Conservation (phyloP, 2,329 filamentous ascomycete genomes). For the Aspergillus oerlinghausenensis region DNA sequence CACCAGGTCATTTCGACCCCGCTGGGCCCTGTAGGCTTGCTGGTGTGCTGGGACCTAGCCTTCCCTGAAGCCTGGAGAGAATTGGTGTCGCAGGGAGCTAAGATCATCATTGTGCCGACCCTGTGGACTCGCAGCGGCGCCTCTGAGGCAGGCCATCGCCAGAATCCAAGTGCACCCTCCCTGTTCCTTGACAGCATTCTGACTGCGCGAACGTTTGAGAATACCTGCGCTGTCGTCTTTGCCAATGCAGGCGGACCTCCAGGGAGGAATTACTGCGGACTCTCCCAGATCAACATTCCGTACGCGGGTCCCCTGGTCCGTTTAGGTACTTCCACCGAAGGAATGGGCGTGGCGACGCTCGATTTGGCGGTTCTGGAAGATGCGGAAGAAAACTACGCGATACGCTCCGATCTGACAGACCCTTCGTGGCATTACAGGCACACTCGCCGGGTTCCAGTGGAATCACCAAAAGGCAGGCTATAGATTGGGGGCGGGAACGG, state of each 20-base stretch:
- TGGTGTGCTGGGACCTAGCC: slow-evolving; percentile 56
- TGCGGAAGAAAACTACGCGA: slow-evolving; percentile 46
- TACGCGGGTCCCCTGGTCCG: slow-evolving; percentile 47
- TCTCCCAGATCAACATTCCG: slow-evolving; percentile 51
- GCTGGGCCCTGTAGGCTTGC: slow-evolving; percentile 49
- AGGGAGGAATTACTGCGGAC: slow-evolving; percentile 48
- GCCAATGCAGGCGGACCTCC: slow-evolving; percentile 52
- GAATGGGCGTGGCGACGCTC: slow-evolving; percentile 50
- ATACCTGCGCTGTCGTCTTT: slow-evolving; percentile 53
- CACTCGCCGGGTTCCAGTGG: background rate
- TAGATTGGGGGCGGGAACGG: background rate
- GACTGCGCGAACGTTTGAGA: slow-evolving; percentile 52
- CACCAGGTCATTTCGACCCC: slow-evolving; percentile 35
- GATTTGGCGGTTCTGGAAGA: slow-evolving; percentile 38
- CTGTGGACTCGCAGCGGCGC: slow-evolving; percentile 49
- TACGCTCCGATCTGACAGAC: slow-evolving; percentile 20
- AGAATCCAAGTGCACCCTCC: slow-evolving; percentile 47
- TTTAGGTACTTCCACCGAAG: slow-evolving; percentile 48
- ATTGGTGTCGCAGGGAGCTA: slow-evolving; percentile 48
- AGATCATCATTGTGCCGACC: slow-evolving; percentile 52
- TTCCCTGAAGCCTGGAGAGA: slow-evolving; percentile 55
- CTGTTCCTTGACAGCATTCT: slow-evolving; percentile 49
- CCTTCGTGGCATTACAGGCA: slow-evolving; percentile 3
- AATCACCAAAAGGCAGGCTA: background rate
- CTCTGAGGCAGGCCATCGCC: slow-evolving; percentile 40